Evolutionary conservation across 129 eudicot genomes (phyloP).

Genomic region (Centella asiatica): DNA sequence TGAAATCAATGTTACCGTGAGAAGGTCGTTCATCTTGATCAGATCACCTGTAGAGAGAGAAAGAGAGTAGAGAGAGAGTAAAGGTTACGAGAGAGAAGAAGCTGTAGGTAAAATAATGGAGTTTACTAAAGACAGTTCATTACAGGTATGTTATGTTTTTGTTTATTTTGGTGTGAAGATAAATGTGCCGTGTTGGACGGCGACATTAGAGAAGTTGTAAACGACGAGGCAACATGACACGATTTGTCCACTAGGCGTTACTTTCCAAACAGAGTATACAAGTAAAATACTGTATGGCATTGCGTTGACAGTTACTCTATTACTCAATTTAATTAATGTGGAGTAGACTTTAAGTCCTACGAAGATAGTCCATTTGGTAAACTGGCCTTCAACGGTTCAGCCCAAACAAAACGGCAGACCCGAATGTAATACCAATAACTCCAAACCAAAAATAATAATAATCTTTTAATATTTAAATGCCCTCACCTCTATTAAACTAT

Average conservation of each 20-base stretch:
- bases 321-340: too few species aligned
- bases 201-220: background rate
- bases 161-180: background rate
- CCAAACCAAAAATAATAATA: too few species aligned
- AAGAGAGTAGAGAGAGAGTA: background rate
- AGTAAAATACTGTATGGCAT: too few species aligned
- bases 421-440: too few species aligned
- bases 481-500: too few species aligned
- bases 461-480: too few species aligned
- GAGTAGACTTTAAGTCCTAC: too few species aligned
- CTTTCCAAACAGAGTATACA: slow-evolving; percentile 4
- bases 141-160: background rate
- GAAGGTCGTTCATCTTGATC: slow-evolving; percentile 26
- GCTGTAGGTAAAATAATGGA: slow-evolving; percentile 1
- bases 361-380: background rate
- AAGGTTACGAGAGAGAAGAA: background rate
- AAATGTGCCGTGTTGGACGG: slow-evolving; percentile 9
- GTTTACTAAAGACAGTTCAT: background rate
- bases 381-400: too few species aligned
- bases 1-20: slow-evolving; percentile 8
- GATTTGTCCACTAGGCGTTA: slow-evolving; percentile 9
- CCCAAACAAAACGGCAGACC: too few species aligned
- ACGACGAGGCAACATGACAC: slow-evolving; percentile 8
- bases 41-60: slow-evolving; percentile 9
- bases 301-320: too few species aligned